phyloP scores from a whole-genome alignment of 2,329 filamentous ascomycete genomes.

The Paramyrothecium sp. region DNA sequence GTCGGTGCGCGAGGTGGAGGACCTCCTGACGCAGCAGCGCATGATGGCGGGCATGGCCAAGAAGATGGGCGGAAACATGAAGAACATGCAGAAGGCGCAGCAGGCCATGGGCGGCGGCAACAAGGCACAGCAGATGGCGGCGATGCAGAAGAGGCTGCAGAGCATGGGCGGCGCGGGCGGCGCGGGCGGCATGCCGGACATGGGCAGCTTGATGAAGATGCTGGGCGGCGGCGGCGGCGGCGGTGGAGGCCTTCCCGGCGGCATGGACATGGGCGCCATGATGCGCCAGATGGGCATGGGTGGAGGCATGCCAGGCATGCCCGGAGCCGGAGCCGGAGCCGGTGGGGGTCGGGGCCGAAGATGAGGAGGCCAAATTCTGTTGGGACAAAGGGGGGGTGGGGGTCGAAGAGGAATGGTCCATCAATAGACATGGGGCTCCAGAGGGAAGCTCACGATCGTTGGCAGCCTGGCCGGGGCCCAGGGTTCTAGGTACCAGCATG shows the following conservation, averaged over 20 bases:
- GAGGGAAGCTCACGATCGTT: too few relatives aligned
- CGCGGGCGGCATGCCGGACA: constrained; percentile 72
- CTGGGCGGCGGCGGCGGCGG: constrained; percentile 58
- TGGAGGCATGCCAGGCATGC: constrained; percentile 31
- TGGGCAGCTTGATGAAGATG: constrained; percentile 90
- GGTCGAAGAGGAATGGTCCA: background rate
- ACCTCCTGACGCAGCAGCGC: constrained; percentile 92
- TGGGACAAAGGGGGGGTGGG: background rate
- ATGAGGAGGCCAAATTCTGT: constrained; percentile 9
- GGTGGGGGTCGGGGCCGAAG: constrained; percentile 28
- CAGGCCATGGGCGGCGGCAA: constrained; percentile 88
- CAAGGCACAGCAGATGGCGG: constrained; percentile 89
- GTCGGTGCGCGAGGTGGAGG: constrained; percentile 88
- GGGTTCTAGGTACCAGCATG: background rate
- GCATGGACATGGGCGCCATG: constrained; percentile 79
- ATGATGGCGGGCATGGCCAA: constrained; percentile 99
- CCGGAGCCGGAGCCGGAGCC: constrained; percentile 16
- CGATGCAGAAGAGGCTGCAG: constrained; percentile 94
- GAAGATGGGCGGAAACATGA: constrained; percentile 97
- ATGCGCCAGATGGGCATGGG: constrained; percentile 70
- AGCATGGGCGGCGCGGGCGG: constrained; percentile 79
- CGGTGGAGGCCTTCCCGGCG: constrained; percentile 64
- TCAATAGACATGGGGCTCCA: background rate
- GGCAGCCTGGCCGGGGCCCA: too few relatives aligned
- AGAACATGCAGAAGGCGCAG: constrained; percentile 94